Evolutionary conservation across 129 eudicot species (phyloP).

Genomic region (Chrysanthemum seticuspe): DNA sequence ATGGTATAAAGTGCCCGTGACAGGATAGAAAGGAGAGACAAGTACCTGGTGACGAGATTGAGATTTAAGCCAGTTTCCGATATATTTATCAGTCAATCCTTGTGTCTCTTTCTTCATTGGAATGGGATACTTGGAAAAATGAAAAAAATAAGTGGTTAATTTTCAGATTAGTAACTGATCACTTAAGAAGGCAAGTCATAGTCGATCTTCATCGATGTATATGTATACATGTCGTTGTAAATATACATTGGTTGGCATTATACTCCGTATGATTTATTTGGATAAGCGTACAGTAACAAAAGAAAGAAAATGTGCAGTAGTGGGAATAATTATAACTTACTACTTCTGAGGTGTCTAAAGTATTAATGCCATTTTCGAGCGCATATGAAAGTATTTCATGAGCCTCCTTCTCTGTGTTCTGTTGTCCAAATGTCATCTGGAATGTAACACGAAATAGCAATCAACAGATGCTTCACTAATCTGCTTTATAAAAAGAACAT

Average conservation of each 20-base stretch:
- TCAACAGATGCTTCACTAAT: constrained; percentile 15
- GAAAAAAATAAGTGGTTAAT: constrained; percentile 13
- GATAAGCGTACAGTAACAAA: too few relatives aligned
- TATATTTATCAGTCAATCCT: constrained; percentile 79
- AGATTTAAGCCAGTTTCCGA: constrained; percentile 86
- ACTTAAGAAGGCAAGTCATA: not conserved
- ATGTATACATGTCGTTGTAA: constrained; percentile 11
- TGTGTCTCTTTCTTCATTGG: constrained; percentile 87
- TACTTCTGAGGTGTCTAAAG: constrained; percentile 74
- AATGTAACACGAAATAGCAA: constrained; percentile 7
- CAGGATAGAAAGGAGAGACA: not conserved
- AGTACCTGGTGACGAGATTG: constrained; percentile 90
- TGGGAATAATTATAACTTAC: constrained; percentile 34
- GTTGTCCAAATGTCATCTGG: constrained; percentile 93
- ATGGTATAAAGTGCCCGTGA: not conserved
- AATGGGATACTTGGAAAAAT: constrained; percentile 59
- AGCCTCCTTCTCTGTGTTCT: constrained; percentile 91
- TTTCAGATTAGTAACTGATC: not conserved
- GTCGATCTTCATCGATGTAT: too few relatives aligned
- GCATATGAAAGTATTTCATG: constrained; percentile 75
- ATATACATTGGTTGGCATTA: not conserved
- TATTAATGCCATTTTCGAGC: constrained; percentile 68
- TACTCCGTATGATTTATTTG: too few relatives aligned
- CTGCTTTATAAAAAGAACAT: not conserved
- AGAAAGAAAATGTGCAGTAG: not conserved